Conservation (phyloP, 805 yeast species). For the Yamadazyma phyllophila region DNA sequence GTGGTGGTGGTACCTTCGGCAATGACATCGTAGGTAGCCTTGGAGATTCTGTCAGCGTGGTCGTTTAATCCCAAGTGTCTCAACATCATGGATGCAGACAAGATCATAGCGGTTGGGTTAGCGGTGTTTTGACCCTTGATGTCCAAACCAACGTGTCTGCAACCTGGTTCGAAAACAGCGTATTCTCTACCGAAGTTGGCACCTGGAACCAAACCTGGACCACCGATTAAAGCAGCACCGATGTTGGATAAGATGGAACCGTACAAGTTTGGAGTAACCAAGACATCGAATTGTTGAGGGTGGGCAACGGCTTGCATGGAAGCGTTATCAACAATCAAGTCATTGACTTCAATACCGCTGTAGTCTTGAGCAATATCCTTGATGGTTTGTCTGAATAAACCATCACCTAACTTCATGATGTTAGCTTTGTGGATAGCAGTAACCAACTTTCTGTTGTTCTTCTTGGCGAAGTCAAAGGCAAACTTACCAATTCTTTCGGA, state of each 20-base stretch:
- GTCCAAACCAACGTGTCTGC: slow-evolving; percentile 98
- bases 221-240: slow-evolving; percentile 96
- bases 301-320: slow-evolving; percentile 98
- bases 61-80: slow-evolving; percentile 90
- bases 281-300: slow-evolving; percentile 97
- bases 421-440: slow-evolving; percentile 99
- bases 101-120: slow-evolving; percentile 96
- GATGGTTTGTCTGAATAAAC: slow-evolving; percentile 92
- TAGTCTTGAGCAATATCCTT: slow-evolving; percentile 80
- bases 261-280: slow-evolving; percentile 97
- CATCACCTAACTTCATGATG: slow-evolving; percentile 98
- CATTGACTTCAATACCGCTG: slow-evolving; percentile 79
- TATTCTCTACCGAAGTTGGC: slow-evolving; percentile 97
- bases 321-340: slow-evolving; percentile 97
- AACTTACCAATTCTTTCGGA: slow-evolving; percentile 97
- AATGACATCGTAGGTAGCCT: slow-evolving; percentile 86
- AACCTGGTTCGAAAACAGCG: slow-evolving; percentile 99
- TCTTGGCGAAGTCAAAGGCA: slow-evolving; percentile 92
- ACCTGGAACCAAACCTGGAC: slow-evolving; percentile 98
- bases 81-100: slow-evolving; percentile 86
- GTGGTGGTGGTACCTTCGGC: slow-evolving; percentile 86
- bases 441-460: slow-evolving; percentile 87
- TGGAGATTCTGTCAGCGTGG: slow-evolving; percentile 80
- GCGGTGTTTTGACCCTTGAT: slow-evolving; percentile 93
- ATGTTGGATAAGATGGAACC: slow-evolving; percentile 97